Evolutionary conservation across 768 basidiomycete genomes (phyloP), one percentile per base, ranked within the genome.

Genomic region (Phlebiopsis gigantea): DNA sequence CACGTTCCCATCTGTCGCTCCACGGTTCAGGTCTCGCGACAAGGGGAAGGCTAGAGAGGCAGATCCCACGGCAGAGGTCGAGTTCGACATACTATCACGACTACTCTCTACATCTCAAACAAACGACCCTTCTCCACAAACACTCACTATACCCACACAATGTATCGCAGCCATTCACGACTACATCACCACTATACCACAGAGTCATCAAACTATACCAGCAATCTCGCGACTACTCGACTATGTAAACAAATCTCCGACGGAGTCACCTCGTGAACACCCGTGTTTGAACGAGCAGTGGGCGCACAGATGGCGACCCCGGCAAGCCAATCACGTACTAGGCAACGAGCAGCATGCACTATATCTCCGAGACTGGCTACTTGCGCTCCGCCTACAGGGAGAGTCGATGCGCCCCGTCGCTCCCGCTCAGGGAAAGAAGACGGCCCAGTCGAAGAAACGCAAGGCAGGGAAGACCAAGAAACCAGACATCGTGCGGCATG

Each of bases 311-410:
- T 94, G 88, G 81, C 82, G 81, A 19, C 93, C 93, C 24, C 78
- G 77, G 52, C 73, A 77, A 42, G 90, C 91, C 12, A 77, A 79
- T 22, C 82, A 94, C 58, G 83, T 93, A 3, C 74, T 96, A 0
- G 90, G 90, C 6, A 94, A 93, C 65, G 84, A 90, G 67, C 66
- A 70, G 8, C 80, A 81, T 48, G 87, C 92, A 0, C 62, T 75
- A 25, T 90, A 86, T 69, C 74, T 95, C 54, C 81, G 87, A 39
- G 81, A 88, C 50, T 95, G 93, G 93, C 75, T 95, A 47, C 70
- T 71, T 24, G 83, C 87, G n/a, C 77, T 90, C 12, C 80, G 82
- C 59, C 63, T 93, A 22, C 79, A 81, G n/a, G 69, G 79, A 19
- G 42, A 57, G 52, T 39, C 44, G 26, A 46, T 42, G 42, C 46